A percentile compares a stretch with the other conserved stretches of the same genome.
Conservation (phyloP, 257 asterid species). For the Nicotiana tomentosiformis region DNA sequence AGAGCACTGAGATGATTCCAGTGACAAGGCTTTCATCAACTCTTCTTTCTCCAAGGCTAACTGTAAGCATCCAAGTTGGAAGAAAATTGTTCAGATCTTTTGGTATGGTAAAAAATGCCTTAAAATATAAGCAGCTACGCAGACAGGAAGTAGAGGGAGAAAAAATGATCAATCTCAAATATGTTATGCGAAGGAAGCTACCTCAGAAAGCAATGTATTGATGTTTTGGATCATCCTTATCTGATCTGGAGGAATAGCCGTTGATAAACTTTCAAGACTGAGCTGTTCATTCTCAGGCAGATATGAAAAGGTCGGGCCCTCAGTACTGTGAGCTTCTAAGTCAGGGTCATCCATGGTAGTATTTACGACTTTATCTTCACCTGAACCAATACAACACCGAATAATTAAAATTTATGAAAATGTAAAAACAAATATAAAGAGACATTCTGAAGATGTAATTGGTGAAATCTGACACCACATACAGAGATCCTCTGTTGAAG, state of each 20-base stretch:
- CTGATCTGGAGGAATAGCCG: constrained; percentile 73
- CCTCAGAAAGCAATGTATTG: constrained; percentile 81
- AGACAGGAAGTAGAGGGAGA: background rate
- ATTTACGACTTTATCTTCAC: constrained; percentile 20
- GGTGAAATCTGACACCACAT: constrained; percentile 15
- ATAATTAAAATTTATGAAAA: constrained; percentile 15
- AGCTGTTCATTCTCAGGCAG: constrained; percentile 44
- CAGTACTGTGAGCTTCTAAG: constrained; percentile 27
- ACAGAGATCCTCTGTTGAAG: constrained; percentile 94
- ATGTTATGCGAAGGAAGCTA: constrained; percentile 7
- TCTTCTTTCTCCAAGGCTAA: constrained; percentile 85
- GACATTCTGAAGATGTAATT: background rate
- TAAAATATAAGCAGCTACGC: background rate
- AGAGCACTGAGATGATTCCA: constrained; percentile 68
- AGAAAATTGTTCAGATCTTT: background rate
- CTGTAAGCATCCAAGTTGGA: constrained; percentile 34
- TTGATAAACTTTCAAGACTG: constrained; percentile 43
- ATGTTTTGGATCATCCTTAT: constrained; percentile 73
- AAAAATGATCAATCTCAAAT: background rate
- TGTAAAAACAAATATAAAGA: background rate
- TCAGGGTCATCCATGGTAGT: constrained; percentile 22
- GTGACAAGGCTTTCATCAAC: constrained; percentile 63
- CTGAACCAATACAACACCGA: constrained; percentile 14
- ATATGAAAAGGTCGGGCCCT: constrained; percentile 33
- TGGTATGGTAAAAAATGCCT: background rate